Evolutionary conservation across 2,329 filamentous ascomycete species (phyloP).

Genomic region (Zalaria obscura): DNA sequence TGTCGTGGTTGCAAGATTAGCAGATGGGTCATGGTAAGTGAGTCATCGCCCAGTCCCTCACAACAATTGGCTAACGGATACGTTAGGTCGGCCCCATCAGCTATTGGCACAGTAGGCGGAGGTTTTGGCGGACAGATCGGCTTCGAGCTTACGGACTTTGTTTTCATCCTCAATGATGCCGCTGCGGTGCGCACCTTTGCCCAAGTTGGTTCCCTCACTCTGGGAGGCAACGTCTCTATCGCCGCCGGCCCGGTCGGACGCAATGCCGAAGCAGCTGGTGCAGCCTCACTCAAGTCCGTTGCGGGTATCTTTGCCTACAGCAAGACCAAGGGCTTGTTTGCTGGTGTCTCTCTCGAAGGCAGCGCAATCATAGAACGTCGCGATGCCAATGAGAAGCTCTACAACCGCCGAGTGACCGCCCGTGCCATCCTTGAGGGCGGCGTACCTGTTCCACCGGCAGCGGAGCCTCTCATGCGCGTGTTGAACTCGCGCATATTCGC

Average conservation of each 20-base stretch:
- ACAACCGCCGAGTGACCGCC: constrained; percentile 70
- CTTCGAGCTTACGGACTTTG: constrained; percentile 83
- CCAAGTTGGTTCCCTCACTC: constrained; percentile 76
- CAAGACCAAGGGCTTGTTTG: constrained; percentile 95
- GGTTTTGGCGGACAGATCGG: constrained; percentile 79
- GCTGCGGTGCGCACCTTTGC: constrained; percentile 86
- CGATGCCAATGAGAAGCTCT: constrained; percentile 95
- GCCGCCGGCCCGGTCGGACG: constrained; percentile 86
- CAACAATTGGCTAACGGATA: background rate
- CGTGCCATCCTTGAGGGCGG: constrained; percentile 66
- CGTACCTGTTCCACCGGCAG: constrained; percentile 64
- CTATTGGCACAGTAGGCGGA: constrained; percentile 66
- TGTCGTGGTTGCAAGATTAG: constrained; percentile 64
- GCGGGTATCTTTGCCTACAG: constrained; percentile 93
- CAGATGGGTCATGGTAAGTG: constrained; percentile 53
- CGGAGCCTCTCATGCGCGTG: constrained; percentile 70
- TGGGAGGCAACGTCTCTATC: constrained; percentile 92
- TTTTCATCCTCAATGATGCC: constrained; percentile 93
- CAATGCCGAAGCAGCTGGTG: constrained; percentile 91
- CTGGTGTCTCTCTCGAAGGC: constrained; percentile 86
- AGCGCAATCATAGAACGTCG: constrained; percentile 85
- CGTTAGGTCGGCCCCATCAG: constrained; percentile 53
- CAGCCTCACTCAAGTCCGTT: constrained; percentile 76
- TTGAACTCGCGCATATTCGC: constrained; percentile 77
- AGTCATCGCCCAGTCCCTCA: background rate